A percentile compares a stretch with the other conserved stretches of the same genome.
phyloP scores from a whole-genome alignment of 2,329 filamentous ascomycete genomes.

The Calonectria naviculata region DNA sequence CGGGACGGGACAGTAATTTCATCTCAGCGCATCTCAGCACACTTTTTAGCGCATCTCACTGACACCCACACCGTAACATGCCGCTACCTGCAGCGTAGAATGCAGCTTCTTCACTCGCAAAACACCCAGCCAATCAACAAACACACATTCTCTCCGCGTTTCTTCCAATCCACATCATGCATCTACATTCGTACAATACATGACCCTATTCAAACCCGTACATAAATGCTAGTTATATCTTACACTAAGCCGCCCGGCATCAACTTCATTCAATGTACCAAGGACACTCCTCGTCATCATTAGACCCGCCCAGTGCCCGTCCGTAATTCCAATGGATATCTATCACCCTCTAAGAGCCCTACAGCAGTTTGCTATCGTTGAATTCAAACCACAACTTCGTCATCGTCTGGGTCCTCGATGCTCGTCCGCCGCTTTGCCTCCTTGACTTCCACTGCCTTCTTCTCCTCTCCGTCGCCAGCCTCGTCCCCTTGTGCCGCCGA shows the following conservation, averaged over 20 bases:
- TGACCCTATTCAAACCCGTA: neutral
- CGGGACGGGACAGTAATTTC: neutral
- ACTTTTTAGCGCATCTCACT: no score
- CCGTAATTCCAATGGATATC: slow-evolving; percentile 14
- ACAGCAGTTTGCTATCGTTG: slow-evolving; percentile 33
- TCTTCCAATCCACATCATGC: slow-evolving; percentile 5
- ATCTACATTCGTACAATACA: slow-evolving; percentile 7
- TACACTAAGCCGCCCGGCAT: slow-evolving; percentile 8
- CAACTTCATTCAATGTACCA: slow-evolving; percentile 7
- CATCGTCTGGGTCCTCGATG: slow-evolving; percentile 69
- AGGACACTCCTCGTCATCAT: slow-evolving; percentile 9
- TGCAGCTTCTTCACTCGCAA: neutral
- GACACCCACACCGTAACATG: neutral
- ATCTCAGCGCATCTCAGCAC: neutral
- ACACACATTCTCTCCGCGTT: slow-evolving; percentile 1
- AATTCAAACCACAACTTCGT: slow-evolving; percentile 55
- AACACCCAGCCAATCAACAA: neutral
- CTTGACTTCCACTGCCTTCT: slow-evolving; percentile 60
- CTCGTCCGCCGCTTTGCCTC: slow-evolving; percentile 67
- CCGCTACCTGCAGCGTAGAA: neutral
- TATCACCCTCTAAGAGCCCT: slow-evolving; percentile 22
- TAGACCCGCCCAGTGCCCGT: neutral
- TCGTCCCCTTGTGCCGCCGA: slow-evolving; percentile 19
- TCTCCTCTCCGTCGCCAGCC: slow-evolving; percentile 41
- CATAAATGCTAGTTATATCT: slow-evolving; percentile 13